Base-by-base conservation (phyloP, 2,329 filamentous ascomycete genomes). In the Trichoderma sp. region DNA sequence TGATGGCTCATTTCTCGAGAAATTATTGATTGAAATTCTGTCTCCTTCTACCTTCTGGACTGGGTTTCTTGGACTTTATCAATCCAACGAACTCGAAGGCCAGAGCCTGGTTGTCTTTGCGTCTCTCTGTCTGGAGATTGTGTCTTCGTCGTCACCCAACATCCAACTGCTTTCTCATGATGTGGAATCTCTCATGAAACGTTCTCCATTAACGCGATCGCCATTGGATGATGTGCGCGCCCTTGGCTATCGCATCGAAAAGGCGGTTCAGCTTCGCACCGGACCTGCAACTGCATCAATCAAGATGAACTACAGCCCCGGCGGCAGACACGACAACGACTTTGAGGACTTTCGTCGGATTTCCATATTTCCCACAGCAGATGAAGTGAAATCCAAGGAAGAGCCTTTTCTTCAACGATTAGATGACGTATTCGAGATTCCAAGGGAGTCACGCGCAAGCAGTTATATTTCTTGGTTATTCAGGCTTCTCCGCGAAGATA, bases 271-370 rank as follows among this genome's bases (percentile, higher is more conserved):
- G 22, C 67, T 79, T 48, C 75, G 74, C 25, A 75, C 75, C 3
- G 65, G 72, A 0, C 68, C 69, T 0, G 48, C 61, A 0, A 37
- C 48, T 27, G 9, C 34, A 15, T 32, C 25, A 2, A 9, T 60
- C 13, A 42, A 10, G 9, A 61, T 69, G 8, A 50, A 56, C 15
- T 34, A 74, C 35, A 73, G 72, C 1, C 84, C 89, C 0, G 91
- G 91, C 0, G 90, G 90, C 0, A 84, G 91, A 0, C 90, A 94
- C 70, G 89, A 93, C 75, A 94, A 94, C 64, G 91, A 93, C 71
- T 85, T 85, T 73, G 79, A 73, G 1, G 82, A 92, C 70, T 89
- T 89, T 71, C 82, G 86, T 0, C 68, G 87, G 0, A 87, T 92
- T 37, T 78, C 84, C 2, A 87, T 93, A 15, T 83, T 87, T 57